Conservation (phyloP, 305 asterid species). For the Ajuga reptans region DNA sequence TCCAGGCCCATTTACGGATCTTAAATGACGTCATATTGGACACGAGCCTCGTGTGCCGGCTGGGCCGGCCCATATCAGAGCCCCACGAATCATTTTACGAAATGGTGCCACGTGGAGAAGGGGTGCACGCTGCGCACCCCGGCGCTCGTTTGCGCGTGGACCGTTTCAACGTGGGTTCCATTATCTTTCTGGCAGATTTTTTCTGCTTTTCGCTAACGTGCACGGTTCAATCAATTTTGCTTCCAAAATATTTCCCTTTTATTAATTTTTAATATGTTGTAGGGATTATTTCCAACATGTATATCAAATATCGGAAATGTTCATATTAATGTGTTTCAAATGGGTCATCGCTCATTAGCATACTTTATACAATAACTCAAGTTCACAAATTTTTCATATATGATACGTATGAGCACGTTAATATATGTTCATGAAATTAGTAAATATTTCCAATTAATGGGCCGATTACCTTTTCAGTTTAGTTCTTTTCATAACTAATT, state of each 20-base stretch:
- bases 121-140: constrained; percentile 7
- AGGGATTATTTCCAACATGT: neutral
- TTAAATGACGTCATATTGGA: constrained; percentile 24
- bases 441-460: too few relatives aligned
- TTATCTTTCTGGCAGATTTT: constrained; percentile 19
- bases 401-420: too few relatives aligned
- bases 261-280: too few relatives aligned
- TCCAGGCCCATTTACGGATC: constrained; percentile 19
- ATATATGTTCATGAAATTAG: too few relatives aligned
- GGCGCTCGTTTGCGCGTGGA: constrained; percentile 20
- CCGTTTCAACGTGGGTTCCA: constrained; percentile 31
- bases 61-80: constrained; percentile 45
- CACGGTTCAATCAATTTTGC: constrained; percentile 11
- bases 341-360: too few relatives aligned
- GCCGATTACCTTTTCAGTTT: too few relatives aligned
- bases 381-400: too few relatives aligned
- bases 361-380: too few relatives aligned
- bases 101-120: constrained; percentile 33
- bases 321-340: too few relatives aligned
- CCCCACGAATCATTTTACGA: constrained; percentile 23
- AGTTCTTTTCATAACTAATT: too few relatives aligned
- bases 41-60: constrained; percentile 58
- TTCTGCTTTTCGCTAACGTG: constrained; percentile 22
- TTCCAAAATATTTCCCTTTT: neutral
- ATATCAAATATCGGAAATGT: too few relatives aligned